phyloP scores from a whole-genome alignment of 164 flowering plant genomes.

The Liriodendron chinense region DNA sequence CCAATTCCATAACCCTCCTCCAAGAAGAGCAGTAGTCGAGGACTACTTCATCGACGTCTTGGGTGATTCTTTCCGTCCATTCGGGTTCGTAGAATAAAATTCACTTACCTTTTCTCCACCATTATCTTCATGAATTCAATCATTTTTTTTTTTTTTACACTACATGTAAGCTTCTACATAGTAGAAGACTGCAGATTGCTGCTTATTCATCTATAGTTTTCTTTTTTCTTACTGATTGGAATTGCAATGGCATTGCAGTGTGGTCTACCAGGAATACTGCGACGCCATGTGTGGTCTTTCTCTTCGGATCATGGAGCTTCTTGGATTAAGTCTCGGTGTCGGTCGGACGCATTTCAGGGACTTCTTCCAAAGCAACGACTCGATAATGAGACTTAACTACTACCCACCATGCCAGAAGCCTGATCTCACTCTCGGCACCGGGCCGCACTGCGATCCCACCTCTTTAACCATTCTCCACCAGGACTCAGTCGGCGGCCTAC shows the following conservation, averaged over 20 bases:
- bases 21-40: conserved; percentile 27
- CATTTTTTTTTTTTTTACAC: too few relatives aligned
- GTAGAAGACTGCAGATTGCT: too few relatives aligned
- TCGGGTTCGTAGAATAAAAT: conserved; percentile 42
- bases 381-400: conserved; percentile 81
- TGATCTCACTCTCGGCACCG: conserved; percentile 70
- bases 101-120: background rate
- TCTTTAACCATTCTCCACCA: conserved; percentile 88
- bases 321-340: conserved; percentile 66
- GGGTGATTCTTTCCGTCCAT: conserved; percentile 44
- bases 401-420: conserved; percentile 83
- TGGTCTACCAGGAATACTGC: conserved; percentile 70
- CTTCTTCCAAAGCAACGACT: conserved; percentile 61
- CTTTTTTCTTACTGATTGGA: too few relatives aligned
- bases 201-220: too few relatives aligned
- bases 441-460: conserved; percentile 88
- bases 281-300: conserved; percentile 65
- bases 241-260: too few relatives aligned
- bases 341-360: conserved; percentile 42
- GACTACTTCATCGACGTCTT: conserved; percentile 42
- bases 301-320: conserved; percentile 71
- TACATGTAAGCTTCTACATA: too few relatives aligned
- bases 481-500: conserved; percentile 72
- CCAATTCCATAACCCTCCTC: background rate
- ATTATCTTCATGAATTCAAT: too few relatives aligned